Conservation (phyloP, 2,329 filamentous ascomycete genomes). For the Nigrograna mackinnonii region DNA sequence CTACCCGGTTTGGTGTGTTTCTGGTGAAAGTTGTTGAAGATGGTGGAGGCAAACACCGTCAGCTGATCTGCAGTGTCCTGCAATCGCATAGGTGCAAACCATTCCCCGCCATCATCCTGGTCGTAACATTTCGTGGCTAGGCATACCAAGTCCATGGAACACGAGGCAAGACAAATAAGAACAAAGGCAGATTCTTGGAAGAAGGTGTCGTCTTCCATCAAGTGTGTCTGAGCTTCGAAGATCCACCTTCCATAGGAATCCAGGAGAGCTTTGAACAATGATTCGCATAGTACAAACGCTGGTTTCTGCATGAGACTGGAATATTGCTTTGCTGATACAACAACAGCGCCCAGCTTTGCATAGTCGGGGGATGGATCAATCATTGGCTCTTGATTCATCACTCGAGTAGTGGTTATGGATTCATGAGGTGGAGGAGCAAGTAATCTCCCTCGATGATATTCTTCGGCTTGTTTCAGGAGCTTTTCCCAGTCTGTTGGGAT, state of each 20-base stretch:
- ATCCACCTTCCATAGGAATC: background rate
- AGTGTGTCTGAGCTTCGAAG: background rate
- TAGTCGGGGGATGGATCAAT: background rate
- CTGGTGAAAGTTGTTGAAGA: background rate
- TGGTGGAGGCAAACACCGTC: background rate
- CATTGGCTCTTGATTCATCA: no score
- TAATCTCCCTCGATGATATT: no score
- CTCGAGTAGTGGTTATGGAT: no score
- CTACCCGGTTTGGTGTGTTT: background rate
- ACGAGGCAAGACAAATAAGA: background rate
- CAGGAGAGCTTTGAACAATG: background rate
- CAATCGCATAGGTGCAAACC: no score
- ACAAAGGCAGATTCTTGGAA: constrained; percentile 1
- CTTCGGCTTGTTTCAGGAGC: background rate
- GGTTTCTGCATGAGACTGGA: constrained; percentile 1
- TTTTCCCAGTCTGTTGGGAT: background rate
- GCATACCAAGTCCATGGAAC: background rate
- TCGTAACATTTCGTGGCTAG: background rate
- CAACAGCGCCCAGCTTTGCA: background rate
- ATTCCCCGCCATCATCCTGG: no score
- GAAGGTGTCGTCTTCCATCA: background rate
- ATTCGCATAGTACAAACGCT: background rate
- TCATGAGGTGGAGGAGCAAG: no score
- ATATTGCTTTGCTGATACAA: background rate
- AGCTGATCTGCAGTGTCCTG: no score